phyloP scores from a whole-genome alignment of 1,284 basidiomycete genomes.

The Kwoniella shivajii region DNA sequence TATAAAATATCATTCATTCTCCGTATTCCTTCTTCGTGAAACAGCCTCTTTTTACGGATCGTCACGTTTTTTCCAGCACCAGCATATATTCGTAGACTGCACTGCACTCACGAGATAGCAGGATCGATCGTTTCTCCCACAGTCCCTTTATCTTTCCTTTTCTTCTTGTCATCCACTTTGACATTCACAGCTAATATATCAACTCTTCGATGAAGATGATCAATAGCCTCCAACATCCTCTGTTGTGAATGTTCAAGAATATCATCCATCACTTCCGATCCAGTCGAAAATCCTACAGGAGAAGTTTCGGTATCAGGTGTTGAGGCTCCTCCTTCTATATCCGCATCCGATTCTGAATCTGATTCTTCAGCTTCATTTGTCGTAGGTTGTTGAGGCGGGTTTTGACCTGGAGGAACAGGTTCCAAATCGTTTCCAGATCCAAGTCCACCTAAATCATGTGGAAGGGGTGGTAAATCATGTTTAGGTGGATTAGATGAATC shows the following conservation, averaged over 20 bases:
- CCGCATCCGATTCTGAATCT: neutral
- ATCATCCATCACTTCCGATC: slow-evolving; percentile 50
- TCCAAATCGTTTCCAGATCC: neutral
- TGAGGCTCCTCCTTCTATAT: neutral
- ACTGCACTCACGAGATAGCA: slow-evolving; percentile 19
- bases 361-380: neutral
- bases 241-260: slow-evolving; percentile 50
- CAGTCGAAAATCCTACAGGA: slow-evolving; percentile 30
- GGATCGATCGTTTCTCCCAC: slow-evolving; percentile 6
- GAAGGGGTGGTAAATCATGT: slow-evolving; percentile 18
- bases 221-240: slow-evolving; percentile 51
- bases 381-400: neutral
- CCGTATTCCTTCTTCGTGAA: neutral
- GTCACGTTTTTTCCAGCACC: no score
- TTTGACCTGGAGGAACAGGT: neutral
- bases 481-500: slow-evolving; percentile 20
- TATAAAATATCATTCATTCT: no score
- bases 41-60: neutral
- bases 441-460: slow-evolving; percentile 12
- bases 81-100: neutral
- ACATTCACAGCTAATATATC: slow-evolving; percentile 32
- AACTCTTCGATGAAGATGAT: slow-evolving; percentile 37
- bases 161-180: neutral
- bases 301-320: neutral
- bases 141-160: neutral